Conservation (phyloP, 2,329 filamentous ascomycete genomes). For the Emericellopsis atlantica region DNA sequence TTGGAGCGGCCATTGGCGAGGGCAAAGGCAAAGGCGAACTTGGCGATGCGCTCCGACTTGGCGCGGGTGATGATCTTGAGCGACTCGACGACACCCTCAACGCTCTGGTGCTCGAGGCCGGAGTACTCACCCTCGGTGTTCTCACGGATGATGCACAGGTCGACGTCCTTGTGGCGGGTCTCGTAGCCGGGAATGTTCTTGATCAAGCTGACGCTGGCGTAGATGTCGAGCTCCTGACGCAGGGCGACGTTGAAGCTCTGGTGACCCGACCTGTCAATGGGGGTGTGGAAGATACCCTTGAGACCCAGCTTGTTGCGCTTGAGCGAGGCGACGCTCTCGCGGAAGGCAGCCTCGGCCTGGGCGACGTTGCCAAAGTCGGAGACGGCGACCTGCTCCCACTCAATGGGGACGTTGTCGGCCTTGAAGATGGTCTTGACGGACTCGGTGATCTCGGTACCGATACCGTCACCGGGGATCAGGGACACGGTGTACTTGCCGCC, state of each 20-base stretch:
- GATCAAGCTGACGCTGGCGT: constrained; percentile 93
- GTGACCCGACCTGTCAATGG: constrained; percentile 91
- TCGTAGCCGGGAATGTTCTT: constrained; percentile 99
- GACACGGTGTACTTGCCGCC: constrained; percentile 99
- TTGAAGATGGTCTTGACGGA: constrained; percentile 99
- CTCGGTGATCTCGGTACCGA: constrained; percentile 94
- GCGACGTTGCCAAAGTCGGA: constrained; percentile 76
- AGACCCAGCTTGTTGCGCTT: constrained; percentile 98
- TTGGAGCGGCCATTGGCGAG: constrained; percentile 98
- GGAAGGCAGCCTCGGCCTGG: constrained; percentile 88
- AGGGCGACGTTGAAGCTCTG: constrained; percentile 99
- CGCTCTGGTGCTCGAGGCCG: constrained; percentile 95
- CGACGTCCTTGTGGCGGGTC: constrained; percentile 93
- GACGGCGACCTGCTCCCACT: constrained; percentile 98
- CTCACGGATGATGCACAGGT: constrained; percentile 98
- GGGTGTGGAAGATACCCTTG: constrained; percentile 98
- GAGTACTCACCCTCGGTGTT: constrained; percentile 99
- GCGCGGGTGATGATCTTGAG: constrained; percentile 99
- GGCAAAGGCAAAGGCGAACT: constrained; percentile 96
- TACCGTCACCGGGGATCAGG: constrained; percentile 96
- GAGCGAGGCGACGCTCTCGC: constrained; percentile 87
- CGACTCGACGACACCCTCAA: constrained; percentile 91
- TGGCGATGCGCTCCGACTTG: constrained; percentile 98
- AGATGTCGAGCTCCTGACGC: constrained; percentile 98
- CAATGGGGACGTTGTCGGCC: constrained; percentile 95